Evolutionary conservation across 192 early-diverging fungal species (phyloP).

Genomic region (Glomus cerebriforme): DNA sequence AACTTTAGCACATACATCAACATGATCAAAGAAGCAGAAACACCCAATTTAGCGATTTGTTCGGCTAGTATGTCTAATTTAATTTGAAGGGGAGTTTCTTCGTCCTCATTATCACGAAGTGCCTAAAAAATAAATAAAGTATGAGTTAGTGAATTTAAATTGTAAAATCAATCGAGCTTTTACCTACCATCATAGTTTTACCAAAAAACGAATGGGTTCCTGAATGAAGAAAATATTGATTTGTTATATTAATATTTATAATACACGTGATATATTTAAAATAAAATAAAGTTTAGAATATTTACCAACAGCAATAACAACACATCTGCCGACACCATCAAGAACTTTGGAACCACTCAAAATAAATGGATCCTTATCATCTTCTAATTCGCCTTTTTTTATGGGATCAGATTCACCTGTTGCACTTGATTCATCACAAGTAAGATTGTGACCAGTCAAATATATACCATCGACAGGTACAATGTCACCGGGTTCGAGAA

Average conservation of each 20-base stretch:
- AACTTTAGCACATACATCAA: constrained; percentile 49
- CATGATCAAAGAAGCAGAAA: constrained; percentile 80
- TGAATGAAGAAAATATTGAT: not conserved
- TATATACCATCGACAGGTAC: constrained; percentile 93
- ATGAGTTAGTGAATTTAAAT: not conserved
- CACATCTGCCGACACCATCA: constrained; percentile 82
- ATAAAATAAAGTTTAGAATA: not conserved
- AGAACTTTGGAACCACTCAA: constrained; percentile 90
- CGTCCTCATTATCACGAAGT: constrained; percentile 67
- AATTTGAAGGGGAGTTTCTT: constrained; percentile 89
- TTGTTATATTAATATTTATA: not conserved
- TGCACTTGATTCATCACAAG: constrained; percentile 85
- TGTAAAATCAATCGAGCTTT: not conserved
- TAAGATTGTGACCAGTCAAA: constrained; percentile 76
- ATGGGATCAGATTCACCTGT: constrained; percentile 92
- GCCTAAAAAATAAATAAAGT: constrained; percentile 32
- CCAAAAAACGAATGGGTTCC: constrained; percentile 81
- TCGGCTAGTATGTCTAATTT: constrained; percentile 92
- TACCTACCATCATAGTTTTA: constrained; percentile 75
- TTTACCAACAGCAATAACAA: constrained; percentile 83
- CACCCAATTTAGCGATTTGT: constrained; percentile 92
- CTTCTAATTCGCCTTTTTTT: constrained; percentile 66
- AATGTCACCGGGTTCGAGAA: constrained; percentile 89
- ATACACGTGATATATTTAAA: not conserved
- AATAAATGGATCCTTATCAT: constrained; percentile 71